Base-by-base conservation (phyloP, 2,329 filamentous ascomycete genomes). In the Lasiodiplodia citricola region DNA sequence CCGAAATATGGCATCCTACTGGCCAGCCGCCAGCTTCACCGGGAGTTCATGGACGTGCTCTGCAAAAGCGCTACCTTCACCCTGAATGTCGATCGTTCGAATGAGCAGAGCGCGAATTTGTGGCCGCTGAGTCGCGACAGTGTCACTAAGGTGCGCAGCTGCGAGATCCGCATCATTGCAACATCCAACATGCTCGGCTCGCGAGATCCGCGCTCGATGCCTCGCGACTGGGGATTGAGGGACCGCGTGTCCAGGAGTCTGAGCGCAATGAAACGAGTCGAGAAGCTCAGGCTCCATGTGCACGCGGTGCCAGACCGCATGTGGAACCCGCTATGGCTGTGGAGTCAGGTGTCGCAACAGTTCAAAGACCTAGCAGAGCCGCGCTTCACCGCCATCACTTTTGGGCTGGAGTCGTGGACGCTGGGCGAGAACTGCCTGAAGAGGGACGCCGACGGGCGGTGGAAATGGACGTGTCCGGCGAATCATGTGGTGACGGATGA, bases 301-400 rank as follows among this genome's bases (percentile, higher is more conserved):
- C 78, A 76, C 67, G 78, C 79, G 28, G 74, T 79, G 21, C 76
- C 77, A 2, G 77, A 80, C 58, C 77, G 77, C 7, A 73, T 80
- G 13, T 80, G 79, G 79, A 80, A 80, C 52, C 79, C 79, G 10
- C 51, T 70, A 4, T 70, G 66, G 69, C 25, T 70, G 35, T 80
- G 79, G 79, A 80, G 75, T 68, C 77, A 80, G 35, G 74, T 77
- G 0, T 72, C 72, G 2, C 75, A 78, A 58, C 73, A 73, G 0
- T 79, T 80, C 70, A 78, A 77, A 69, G 66, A 56, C 21, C 5
- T 66, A 37, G 55, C 41, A 5, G 28, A 38, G 35, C 67, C 60
- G 14, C 38, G 18, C n/a, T 70, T 80, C n/a, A 72, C 72, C 13
- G 71, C 70, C 55, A 77, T 80, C 58, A 76, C 74, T 0, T 80